A percentile compares a stretch with the other conserved stretches of the same genome.
Conservation (phyloP, 345 rosid genomes). For the Brassica cretica region DNA sequence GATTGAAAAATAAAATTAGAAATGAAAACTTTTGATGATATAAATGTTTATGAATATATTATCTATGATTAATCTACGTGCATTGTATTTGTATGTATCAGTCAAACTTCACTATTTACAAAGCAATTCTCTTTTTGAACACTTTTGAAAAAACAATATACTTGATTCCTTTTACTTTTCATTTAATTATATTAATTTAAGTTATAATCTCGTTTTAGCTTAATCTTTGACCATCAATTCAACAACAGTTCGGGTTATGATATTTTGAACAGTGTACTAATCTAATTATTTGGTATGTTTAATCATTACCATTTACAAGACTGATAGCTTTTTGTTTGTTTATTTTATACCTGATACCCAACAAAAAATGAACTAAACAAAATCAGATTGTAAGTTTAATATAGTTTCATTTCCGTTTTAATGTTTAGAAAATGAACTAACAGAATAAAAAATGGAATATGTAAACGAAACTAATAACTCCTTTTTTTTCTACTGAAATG, state of each 20-base stretch:
- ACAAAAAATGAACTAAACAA: not conserved
- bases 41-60: constrained; percentile 14
- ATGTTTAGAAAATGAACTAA: not conserved
- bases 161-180: constrained; percentile 12
- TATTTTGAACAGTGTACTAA: not conserved
- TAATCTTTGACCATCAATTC: constrained; percentile 39
- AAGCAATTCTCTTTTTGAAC: constrained; percentile 30
- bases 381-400: not conserved
- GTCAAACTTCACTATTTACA: constrained; percentile 33
- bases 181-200: not conserved
- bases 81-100: constrained; percentile 30
- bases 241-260: constrained; percentile 16
- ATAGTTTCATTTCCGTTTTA: not conserved
- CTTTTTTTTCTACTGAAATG: not conserved
- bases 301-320: constrained; percentile 11
- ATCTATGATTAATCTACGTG: constrained; percentile 32
- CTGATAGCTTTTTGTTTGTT: not conserved
- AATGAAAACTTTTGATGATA: constrained; percentile 5
- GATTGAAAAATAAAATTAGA: not conserved
- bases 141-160: constrained; percentile 1
- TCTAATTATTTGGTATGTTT: constrained; percentile 4
- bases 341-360: not conserved
- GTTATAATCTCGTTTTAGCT: constrained; percentile 12
- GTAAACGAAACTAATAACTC: not conserved
- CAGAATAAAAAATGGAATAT: not conserved